phyloP scores from a whole-genome alignment of 768 basidiomycete species.

The Psilocybe cubensis region DNA sequence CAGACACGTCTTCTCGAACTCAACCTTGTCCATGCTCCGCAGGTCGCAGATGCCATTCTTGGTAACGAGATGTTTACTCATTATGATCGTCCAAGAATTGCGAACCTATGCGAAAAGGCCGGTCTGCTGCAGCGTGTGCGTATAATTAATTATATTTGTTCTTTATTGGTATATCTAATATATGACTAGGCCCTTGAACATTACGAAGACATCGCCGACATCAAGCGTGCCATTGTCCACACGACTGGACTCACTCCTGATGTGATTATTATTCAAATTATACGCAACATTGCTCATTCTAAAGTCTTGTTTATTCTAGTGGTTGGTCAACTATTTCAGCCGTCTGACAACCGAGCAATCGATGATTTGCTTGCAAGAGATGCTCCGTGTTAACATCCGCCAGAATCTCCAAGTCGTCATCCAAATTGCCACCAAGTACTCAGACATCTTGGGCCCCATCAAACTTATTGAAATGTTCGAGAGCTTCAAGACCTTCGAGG shows the following conservation, averaged over 20 bases:
- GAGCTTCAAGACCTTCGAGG: constrained; percentile 96
- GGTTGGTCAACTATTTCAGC: constrained; percentile 98
- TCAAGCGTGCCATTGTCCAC: constrained; percentile 97
- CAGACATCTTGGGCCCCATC: constrained; percentile 95
- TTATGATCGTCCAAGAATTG: constrained; percentile 95
- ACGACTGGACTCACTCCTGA: constrained; percentile 83
- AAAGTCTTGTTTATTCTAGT: constrained; percentile 45
- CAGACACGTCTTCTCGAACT: constrained; percentile 98
- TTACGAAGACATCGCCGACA: constrained; percentile 97
- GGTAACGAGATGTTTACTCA: constrained; percentile 99
- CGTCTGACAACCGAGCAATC: constrained; percentile 97
- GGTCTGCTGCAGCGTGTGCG: constrained; percentile 90
- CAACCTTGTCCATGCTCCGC: constrained; percentile 96
- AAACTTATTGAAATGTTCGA: constrained; percentile 99
- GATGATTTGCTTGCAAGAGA: constrained; percentile 94
- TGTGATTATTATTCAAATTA: constrained; percentile 43
- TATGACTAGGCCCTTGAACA: constrained; percentile 86
- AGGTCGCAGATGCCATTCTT: constrained; percentile 98
- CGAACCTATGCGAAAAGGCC: constrained; percentile 98
- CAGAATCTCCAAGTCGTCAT: constrained; percentile 97
- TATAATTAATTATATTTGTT: constrained; percentile 16
- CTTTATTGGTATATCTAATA: neutral
- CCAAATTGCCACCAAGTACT: constrained; percentile 98
- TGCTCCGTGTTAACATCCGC: constrained; percentile 95
- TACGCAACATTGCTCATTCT: constrained; percentile 4